Conservation (phyloP, 1,139 yeast genomes). For the Insectozyma bohioensis region DNA sequence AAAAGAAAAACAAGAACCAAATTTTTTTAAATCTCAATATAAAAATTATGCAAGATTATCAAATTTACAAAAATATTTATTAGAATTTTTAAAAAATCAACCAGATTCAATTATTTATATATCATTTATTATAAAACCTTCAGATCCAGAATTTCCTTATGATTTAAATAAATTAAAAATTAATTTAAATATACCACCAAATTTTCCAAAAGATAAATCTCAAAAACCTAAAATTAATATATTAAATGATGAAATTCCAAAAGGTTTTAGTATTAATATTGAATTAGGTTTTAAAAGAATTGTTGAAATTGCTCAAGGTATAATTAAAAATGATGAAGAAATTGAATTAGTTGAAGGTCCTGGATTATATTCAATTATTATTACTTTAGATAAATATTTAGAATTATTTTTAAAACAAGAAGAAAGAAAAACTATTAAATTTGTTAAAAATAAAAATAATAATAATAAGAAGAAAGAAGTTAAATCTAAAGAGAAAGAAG, state of each 20-base stretch:
- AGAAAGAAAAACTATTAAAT: conserved; percentile 46
- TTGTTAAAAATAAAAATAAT: conserved; percentile 23
- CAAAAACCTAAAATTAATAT: conserved; percentile 50
- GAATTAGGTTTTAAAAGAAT: conserved; percentile 63
- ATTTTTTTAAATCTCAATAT: conserved; percentile 12
- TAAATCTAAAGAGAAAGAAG: conserved; percentile 3
- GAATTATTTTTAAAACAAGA: conserved; percentile 59
- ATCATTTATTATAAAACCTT: conserved; percentile 46
- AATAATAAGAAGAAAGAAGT: background rate
- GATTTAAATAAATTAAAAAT: conserved; percentile 54
- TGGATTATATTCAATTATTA: conserved; percentile 53
- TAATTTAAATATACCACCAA: conserved; percentile 53
- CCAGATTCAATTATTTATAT: conserved; percentile 27
- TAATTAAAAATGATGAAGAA: conserved; percentile 19
- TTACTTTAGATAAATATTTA: conserved; percentile 56
- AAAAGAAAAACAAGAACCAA: conserved; percentile 11
- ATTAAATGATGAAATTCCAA: conserved; percentile 67
- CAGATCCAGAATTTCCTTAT: conserved; percentile 76
- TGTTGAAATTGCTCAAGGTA: conserved; percentile 34
- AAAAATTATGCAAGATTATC: conserved; percentile 15
- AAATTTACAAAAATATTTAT: conserved; percentile 17
- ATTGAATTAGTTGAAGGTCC: conserved; percentile 44
- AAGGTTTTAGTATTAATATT: conserved; percentile 65
- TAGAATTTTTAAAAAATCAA: conserved; percentile 18
- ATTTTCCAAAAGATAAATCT: conserved; percentile 46